These are phyloP conservation scores for Uromyces viciae-fabae DNA, from an alignment of 1,284 basidiomycete species.

Conservation along the genomic window DNA sequence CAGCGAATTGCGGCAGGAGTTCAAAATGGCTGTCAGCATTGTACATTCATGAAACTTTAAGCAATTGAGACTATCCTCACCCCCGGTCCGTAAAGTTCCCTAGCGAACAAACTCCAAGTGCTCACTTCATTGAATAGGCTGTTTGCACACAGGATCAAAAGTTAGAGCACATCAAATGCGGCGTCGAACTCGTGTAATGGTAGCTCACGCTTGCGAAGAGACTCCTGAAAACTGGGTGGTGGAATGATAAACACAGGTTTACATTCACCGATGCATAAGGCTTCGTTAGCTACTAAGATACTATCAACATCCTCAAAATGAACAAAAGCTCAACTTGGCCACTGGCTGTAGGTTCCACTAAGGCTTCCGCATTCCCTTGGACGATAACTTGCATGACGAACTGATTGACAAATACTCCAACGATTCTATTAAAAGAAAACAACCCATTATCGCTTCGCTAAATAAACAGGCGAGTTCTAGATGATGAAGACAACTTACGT, in stretches of 20 bases:
- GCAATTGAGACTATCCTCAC: constrained; percentile 22
- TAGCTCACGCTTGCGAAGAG: constrained; percentile 36
- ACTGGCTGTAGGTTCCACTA: constrained; percentile 31
- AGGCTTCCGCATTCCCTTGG: constrained; percentile 11
- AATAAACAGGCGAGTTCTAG: neutral
- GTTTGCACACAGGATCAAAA: too few species aligned
- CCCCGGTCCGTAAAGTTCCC: constrained; percentile 31
- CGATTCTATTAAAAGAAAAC: neutral
- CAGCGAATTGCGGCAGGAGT: neutral
- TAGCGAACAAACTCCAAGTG: constrained; percentile 42
- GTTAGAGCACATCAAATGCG: neutral
- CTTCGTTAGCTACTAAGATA: neutral
- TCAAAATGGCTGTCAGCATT: neutral
- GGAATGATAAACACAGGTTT: neutral
- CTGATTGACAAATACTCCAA: constrained; percentile 43
- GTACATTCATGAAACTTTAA: neutral
- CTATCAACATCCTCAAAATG: neutral
- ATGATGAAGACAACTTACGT: constrained; percentile 22
- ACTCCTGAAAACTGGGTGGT: constrained; percentile 39
- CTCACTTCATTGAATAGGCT: constrained; percentile 46
- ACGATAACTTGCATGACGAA: constrained; percentile 45
- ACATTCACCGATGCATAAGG: neutral
- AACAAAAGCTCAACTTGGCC: constrained; percentile 42
- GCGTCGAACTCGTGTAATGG: neutral
- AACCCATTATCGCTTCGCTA: neutral